These are phyloP conservation scores for Pachyrhizus erosus DNA, from an alignment of 306 rosid genomes.

Conservation along the genomic window DNA sequence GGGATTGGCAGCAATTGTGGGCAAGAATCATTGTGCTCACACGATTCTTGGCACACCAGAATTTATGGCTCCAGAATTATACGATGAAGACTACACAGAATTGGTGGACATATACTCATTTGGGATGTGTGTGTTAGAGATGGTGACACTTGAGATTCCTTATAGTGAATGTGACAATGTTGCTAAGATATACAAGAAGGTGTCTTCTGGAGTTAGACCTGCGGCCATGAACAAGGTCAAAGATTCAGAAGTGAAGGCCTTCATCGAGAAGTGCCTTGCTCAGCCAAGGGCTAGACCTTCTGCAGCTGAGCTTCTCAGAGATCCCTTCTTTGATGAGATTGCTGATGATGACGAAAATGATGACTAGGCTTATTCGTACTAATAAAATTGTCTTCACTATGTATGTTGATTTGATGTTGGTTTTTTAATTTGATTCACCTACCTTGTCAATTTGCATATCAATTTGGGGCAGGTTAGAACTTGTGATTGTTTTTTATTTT, in stretches of 20 bases:
- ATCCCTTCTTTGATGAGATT: constrained; percentile 73
- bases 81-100: constrained; percentile 86
- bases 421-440: constrained; percentile 1
- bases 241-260: constrained; percentile 63
- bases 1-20: constrained; percentile 89
- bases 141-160: constrained; percentile 89
- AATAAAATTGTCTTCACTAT: neutral
- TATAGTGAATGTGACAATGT: constrained; percentile 88
- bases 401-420: neutral
- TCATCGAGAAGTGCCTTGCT: constrained; percentile 85
- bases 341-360: constrained; percentile 54
- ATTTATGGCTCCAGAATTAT: constrained; percentile 93
- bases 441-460: constrained; percentile 17
- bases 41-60: constrained; percentile 90
- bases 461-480: constrained; percentile 25
- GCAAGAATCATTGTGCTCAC: constrained; percentile 81
- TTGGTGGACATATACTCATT: constrained; percentile 92
- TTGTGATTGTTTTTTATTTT: constrained; percentile 18
- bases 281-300: constrained; percentile 78
- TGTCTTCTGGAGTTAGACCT: constrained; percentile 78
- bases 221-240: constrained; percentile 64
- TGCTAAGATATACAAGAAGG: constrained; percentile 85
- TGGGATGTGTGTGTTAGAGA: constrained; percentile 88
- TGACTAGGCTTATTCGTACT: constrained; percentile 26
- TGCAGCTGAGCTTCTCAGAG: constrained; percentile 75